phyloP scores from a whole-genome alignment of 139 green algal species.

The Chlamydomonas schloesseri region DNA sequence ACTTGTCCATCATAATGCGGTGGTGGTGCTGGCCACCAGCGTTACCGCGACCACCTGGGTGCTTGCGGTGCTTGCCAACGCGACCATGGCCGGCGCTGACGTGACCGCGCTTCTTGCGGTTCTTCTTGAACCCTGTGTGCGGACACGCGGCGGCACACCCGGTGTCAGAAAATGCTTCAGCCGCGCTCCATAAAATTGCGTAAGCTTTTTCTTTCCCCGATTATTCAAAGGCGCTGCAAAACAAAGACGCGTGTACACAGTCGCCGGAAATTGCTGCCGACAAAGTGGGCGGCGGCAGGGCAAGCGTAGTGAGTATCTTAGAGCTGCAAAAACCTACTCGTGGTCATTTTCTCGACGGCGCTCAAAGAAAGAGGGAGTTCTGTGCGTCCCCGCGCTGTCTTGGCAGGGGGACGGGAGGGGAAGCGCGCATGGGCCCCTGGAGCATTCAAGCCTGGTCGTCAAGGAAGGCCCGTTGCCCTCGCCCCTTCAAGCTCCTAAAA shows the following conservation, averaged over 20 bases:
- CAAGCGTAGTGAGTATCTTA: background rate
- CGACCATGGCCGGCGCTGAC: slow-evolving; percentile 97
- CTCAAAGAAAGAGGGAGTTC: too few relatives aligned
- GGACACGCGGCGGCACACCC: background rate
- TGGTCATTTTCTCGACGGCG: slow-evolving; percentile 40
- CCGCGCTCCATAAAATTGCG: background rate
- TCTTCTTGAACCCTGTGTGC: slow-evolving; percentile 86
- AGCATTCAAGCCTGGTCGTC: too few relatives aligned
- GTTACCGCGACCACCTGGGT: slow-evolving; percentile 98
- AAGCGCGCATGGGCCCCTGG: too few relatives aligned
- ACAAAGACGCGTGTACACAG: background rate
- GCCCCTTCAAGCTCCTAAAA: too few relatives aligned
- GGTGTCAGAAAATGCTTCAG: background rate
- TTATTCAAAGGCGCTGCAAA: background rate
- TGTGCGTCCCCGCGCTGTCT: too few relatives aligned
- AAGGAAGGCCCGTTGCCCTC: too few relatives aligned
- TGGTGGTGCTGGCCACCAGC: slow-evolving; percentile 99
- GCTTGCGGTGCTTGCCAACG: slow-evolving; percentile 99
- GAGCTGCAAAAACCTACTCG: slow-evolving; percentile 1
- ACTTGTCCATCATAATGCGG: slow-evolving; percentile 99
- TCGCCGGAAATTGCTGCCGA: background rate
- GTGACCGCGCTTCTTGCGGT: slow-evolving; percentile 99
- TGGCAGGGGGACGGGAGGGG: too few relatives aligned
- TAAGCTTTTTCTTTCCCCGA: background rate
- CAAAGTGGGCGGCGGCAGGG: background rate